These are phyloP conservation scores for Penicillium sp. DNA, from an alignment of 2,329 filamentous ascomycete genomes.

Conservation along the genomic window DNA sequence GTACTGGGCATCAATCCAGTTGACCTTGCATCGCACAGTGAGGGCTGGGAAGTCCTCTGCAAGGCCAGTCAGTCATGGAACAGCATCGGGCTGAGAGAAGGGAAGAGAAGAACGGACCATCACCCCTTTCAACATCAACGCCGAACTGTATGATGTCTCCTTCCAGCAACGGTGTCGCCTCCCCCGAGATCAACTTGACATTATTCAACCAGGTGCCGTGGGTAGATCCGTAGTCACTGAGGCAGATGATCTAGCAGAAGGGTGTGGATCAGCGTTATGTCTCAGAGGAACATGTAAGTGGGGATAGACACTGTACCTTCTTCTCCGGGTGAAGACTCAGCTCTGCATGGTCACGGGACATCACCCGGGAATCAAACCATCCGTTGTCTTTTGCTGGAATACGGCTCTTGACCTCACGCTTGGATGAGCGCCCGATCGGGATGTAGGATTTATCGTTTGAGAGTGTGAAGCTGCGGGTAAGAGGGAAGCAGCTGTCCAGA, in stretches of 20 bases:
- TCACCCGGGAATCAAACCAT: constrained; percentile 48
- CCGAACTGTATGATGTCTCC: constrained; percentile 47
- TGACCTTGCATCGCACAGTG: constrained; percentile 29
- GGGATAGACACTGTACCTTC: constrained; percentile 27
- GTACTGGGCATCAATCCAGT: constrained; percentile 26
- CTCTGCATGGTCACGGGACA: constrained; percentile 48
- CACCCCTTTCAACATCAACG: constrained; percentile 49
- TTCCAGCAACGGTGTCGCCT: constrained; percentile 40
- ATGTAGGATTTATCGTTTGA: constrained; percentile 25
- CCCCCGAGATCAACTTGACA: constrained; percentile 37
- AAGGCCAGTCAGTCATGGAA: not conserved
- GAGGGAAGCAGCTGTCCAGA: constrained; percentile 24
- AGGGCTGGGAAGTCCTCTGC: constrained; percentile 30
- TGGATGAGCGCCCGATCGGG: constrained; percentile 45
- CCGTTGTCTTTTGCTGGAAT: constrained; percentile 39
- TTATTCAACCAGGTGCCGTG: constrained; percentile 60
- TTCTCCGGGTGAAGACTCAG: constrained; percentile 28
- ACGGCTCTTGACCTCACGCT: constrained; percentile 37
- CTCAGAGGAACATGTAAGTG: not conserved
- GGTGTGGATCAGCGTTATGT: constrained; percentile 4
- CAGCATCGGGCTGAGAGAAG: too few species aligned
- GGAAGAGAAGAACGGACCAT: constrained; percentile 32
- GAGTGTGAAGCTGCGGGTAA: constrained; percentile 36
- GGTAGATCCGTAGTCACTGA: constrained; percentile 59
- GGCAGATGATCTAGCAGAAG: constrained; percentile 41